These are phyloP conservation scores for Sphaerostilbella broomeana DNA, from an alignment of 2,329 filamentous ascomycete genomes.

Conservation along the genomic window DNA sequence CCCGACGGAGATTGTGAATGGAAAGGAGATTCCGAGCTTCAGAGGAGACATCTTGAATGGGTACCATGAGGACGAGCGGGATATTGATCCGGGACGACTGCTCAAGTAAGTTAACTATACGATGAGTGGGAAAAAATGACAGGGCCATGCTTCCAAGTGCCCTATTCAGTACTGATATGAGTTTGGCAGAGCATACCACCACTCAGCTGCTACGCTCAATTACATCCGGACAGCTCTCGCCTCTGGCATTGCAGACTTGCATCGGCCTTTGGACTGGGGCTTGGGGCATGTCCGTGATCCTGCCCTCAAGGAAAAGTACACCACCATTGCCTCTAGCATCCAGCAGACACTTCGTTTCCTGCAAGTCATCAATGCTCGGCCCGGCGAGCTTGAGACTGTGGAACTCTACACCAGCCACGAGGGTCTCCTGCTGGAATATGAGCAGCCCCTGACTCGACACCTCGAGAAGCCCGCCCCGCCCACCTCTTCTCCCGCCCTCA, in stretches of 20 bases:
- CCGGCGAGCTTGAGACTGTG: constrained; percentile 78
- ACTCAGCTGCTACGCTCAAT: constrained; percentile 91
- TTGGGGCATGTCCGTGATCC: constrained; percentile 86
- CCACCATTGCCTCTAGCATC: constrained; percentile 75
- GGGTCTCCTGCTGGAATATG: constrained; percentile 88
- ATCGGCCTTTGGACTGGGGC: constrained; percentile 90
- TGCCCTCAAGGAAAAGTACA: constrained; percentile 78
- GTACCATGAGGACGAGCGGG: constrained; percentile 66
- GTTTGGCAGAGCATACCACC: constrained; percentile 88
- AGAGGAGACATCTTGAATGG: constrained; percentile 94
- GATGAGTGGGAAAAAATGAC: too few species aligned
- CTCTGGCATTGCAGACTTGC: constrained; percentile 87
- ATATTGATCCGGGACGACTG: constrained; percentile 74
- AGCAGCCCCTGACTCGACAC: constrained; percentile 75
- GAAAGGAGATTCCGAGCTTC: constrained; percentile 80
- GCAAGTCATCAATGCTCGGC: constrained; percentile 82
- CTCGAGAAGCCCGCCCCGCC: constrained; percentile 54
- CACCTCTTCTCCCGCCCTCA: constrained; percentile 38
- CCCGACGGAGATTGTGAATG: constrained; percentile 74
- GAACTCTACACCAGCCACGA: constrained; percentile 96
- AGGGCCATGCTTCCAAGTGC: too few species aligned
- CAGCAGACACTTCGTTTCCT: constrained; percentile 91
- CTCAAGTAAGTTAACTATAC: constrained; percentile 48
- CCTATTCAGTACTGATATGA: too few species aligned
- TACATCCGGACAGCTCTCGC: constrained; percentile 79